Percentiles rank a stretch among this genome's conserved stretches.
Conservation (phyloP, 305 asterid species). For the Salvia sclarea region DNA sequence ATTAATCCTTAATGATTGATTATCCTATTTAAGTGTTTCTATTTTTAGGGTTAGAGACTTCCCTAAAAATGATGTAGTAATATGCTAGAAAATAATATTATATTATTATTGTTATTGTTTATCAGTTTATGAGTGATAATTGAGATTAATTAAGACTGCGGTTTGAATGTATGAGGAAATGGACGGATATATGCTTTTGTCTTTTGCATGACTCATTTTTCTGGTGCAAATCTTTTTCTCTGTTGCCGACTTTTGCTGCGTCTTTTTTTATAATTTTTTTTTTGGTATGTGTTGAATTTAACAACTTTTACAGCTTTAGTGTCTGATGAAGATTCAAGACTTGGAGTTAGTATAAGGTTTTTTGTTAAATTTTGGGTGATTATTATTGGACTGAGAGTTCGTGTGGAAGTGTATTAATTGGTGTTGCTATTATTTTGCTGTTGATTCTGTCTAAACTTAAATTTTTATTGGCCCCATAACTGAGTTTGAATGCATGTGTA, state of each 20-base stretch:
- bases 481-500: conserved; percentile 1
- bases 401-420: not conserved
- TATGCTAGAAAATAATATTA: not conserved
- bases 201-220: conserved; percentile 6
- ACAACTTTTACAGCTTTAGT: conserved; percentile 32
- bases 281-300: not conserved
- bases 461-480: not conserved
- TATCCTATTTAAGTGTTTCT: not conserved
- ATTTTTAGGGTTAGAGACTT: not conserved
- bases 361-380: not conserved
- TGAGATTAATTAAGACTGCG: too few species aligned
- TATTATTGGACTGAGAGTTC: not conserved
- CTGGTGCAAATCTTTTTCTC: conserved; percentile 1
- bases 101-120: not conserved
- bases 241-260: not conserved
- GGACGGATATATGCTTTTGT: not conserved
- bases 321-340: conserved; percentile 1
- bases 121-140: too few species aligned
- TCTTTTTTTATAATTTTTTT: not conserved
- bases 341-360: too few species aligned
- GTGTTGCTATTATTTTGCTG: not conserved
- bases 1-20: too few species aligned
- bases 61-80: not conserved
- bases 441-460: conserved; percentile 15
- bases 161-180: too few species aligned